Conservation (phyloP, 768 basidiomycete genomes). For the Omphalotus guepiniiformis region DNA sequence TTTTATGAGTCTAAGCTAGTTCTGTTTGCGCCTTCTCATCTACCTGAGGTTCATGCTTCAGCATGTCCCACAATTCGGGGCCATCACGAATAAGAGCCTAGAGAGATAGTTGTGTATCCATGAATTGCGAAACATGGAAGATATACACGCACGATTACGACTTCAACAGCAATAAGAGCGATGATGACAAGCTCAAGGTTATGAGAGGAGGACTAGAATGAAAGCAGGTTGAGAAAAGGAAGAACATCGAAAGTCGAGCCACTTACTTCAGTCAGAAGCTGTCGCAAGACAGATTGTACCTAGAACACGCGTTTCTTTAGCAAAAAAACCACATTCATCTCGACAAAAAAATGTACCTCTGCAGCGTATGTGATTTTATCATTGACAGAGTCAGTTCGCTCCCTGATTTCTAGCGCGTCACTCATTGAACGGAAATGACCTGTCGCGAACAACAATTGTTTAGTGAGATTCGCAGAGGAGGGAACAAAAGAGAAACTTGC, state of each 20-base stretch:
- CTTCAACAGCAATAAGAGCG: constrained; percentile 89
- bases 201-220: constrained; percentile 71
- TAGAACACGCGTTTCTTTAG: no score
- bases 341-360: constrained; percentile 41
- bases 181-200: constrained; percentile 97
- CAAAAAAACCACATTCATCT: background rate
- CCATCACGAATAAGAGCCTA: constrained; percentile 77
- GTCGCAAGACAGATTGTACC: constrained; percentile 85
- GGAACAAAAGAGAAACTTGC: constrained; percentile 31
- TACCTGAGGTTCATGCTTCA: background rate
- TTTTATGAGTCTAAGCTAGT: background rate
- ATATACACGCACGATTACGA: constrained; percentile 66
- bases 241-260: background rate
- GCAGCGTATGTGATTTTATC: constrained; percentile 91
- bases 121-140: background rate
- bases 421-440: constrained; percentile 84
- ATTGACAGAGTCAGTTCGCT: constrained; percentile 77
- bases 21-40: background rate
- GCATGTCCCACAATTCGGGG: constrained; percentile 68
- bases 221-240: constrained; percentile 2
- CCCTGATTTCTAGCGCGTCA: constrained; percentile 80
- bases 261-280: constrained; percentile 79
- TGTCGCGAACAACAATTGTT: constrained; percentile 21
- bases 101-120: background rate
- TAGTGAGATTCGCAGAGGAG: no score